Evolutionary conservation across 768 basidiomycete genomes (phyloP), one percentile per base, ranked within the genome.

Genomic region (Naematelia encephala): DNA sequence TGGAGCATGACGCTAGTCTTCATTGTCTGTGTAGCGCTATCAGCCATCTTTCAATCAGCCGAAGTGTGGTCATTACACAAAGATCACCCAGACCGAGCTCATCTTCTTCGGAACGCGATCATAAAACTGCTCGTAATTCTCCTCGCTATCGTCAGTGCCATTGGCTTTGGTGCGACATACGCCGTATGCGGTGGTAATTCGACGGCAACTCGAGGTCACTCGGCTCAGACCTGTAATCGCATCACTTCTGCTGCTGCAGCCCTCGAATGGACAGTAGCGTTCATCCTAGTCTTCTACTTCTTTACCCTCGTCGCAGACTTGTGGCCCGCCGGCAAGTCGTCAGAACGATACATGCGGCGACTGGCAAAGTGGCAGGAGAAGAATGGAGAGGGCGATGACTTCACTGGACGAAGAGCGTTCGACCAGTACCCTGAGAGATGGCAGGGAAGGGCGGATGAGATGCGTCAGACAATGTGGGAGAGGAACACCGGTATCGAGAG

Each of bases 271-370:
- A 56, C 70, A 28, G 69, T 77, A 23, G 66, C 77, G 1, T 75
- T 77, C 65, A 62, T 71, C 54, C 60, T 77, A 5, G 58, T 60
- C 54, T 73, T 72, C 54, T 78, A 80, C 72, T 74, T 78, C 52
- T 46, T 69, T 29, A 78, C 78, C 8, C 68, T 80, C 56, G 67
- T 68, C 39, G 68, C 76, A 51, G 79, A 80, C 60, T 67, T 79
- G 11, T 80, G 77, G 77, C 78, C 78, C 13, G 73, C 78, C 5
- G 75, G 75, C 11, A 77, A 77, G 53, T 67, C 73, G 2, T 70
- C 68, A 1, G 68, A 68, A 11, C 62, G 75, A 44, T 77, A 77
- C 66, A 73, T 77, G 72, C 65, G 75, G 8, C 66, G 73, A 28
- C 56, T 77, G 30, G 75, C 75, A 13, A 54, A 59, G 56, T 77